Percentiles rank a stretch among this genome's conserved stretches.
phyloP scores from a whole-genome alignment of 2,329 filamentous ascomycete genomes.

The Coniella lustricola region DNA sequence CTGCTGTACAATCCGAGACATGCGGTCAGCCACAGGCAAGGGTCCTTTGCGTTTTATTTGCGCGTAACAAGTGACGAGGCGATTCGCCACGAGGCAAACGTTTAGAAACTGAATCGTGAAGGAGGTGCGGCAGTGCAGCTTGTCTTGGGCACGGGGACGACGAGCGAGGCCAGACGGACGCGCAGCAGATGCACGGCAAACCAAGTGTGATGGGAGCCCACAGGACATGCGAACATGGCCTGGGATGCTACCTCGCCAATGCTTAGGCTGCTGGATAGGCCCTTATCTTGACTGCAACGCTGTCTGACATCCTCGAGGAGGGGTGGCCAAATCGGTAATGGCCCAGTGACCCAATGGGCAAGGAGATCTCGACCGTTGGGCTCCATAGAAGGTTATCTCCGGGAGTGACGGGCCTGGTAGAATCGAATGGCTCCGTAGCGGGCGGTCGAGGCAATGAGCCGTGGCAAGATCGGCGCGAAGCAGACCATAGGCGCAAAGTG shows the following conservation, averaged over 20 bases:
- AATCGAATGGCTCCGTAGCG: no score
- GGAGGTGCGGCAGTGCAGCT: conserved; percentile 2
- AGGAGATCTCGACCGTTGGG: background rate
- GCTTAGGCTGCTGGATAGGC: background rate
- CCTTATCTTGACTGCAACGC: conserved; percentile 4
- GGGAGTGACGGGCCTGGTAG: no score
- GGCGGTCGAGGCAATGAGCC: no score
- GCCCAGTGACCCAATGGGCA: background rate
- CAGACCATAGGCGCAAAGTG: background rate
- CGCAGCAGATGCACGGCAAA: background rate
- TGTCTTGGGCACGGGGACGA: background rate
- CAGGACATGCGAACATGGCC: conserved; percentile 1
- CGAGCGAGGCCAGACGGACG: background rate
- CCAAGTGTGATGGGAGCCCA: background rate
- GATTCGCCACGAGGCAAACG: background rate
- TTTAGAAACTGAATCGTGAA: background rate
- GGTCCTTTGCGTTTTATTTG: background rate
- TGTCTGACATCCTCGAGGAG: background rate
- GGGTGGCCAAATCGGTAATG: background rate
- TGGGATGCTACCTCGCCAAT: background rate
- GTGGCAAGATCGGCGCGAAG: background rate
- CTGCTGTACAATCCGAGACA: background rate
- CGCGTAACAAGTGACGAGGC: background rate
- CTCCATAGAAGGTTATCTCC: background rate
- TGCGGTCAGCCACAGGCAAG: background rate